Conservation (phyloP, 2,329 filamentous ascomycete genomes). For the Claviceps paspali region DNA sequence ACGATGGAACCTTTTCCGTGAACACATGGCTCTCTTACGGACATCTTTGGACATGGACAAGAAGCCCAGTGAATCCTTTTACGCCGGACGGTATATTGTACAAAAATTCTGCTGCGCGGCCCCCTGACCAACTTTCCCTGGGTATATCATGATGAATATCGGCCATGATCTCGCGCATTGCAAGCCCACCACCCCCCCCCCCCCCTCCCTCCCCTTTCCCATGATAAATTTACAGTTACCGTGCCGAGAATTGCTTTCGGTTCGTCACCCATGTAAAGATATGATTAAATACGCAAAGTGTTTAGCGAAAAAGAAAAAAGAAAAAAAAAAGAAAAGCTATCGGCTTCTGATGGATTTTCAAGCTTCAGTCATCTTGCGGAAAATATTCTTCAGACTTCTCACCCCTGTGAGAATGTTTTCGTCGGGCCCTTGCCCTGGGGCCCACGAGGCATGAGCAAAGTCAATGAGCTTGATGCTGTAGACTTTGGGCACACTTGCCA, state of each 20-base stretch:
- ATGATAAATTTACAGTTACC: too few relatives aligned
- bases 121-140: neutral
- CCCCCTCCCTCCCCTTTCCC: too few relatives aligned
- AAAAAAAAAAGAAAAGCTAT: too few relatives aligned
- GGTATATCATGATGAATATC: conserved; percentile 2
- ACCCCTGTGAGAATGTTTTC: conserved; percentile 69
- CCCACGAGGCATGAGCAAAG: conserved; percentile 85
- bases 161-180: neutral
- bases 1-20: too few relatives aligned
- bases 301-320: too few relatives aligned
- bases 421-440: conserved; percentile 67
- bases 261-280: too few relatives aligned
- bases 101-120: neutral
- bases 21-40: too few relatives aligned
- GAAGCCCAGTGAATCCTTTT: neutral
- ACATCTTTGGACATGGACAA: too few relatives aligned
- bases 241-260: too few relatives aligned
- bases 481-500: conserved; percentile 44
- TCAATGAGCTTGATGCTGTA: conserved; percentile 82
- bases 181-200: too few relatives aligned
- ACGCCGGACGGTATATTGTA: neutral
- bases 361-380: conserved; percentile 44
- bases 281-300: too few relatives aligned
- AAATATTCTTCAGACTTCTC: conserved; percentile 53
- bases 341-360: too few relatives aligned